Evolutionary conservation across 192 early-diverging fungal genomes (phyloP), one percentile per base, ranked within the genome.

Genomic region (Backusella parvicylindrica): DNA sequence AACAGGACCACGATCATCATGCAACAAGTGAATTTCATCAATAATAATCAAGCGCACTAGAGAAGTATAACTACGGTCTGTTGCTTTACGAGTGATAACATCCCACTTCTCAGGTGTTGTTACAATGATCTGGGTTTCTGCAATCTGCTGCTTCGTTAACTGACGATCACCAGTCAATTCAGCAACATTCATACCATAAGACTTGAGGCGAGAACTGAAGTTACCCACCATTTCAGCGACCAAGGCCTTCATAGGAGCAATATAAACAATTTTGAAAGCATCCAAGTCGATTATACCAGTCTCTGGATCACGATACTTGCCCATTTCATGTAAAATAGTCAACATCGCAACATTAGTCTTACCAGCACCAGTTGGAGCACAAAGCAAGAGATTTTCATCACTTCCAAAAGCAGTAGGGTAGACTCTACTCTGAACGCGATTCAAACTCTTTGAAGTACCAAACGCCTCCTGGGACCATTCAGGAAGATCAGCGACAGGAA

Each of bases 21-120:
- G 97, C 36, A 99, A 83, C 79, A 99, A 84, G 74, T 99, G 98
- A 70, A 99, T 94, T 82, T 99, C 98, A 80, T 99, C 98, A 77
- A 99, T 93, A 69, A 99, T 98, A 16, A 99, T 70, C 91, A 86
- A 81, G 94, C 68, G 31, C 26, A 81, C 81, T n/a, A 81, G 82
- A 5, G 89, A 89, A 9, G 99, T 89, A 77, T 99, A 96, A n/a
- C 90, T 92, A 83, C 99, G 97, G 33, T 97, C 98, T 6, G 95
- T 94, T 30, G 94, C 96, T 81, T 98, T 98, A 73, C 98, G 93
- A 38, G 98, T 99, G 36, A 97, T 94, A 32, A 99, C 93, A 82
- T 99, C 98, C 98, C 98, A 99, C 79, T 99, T 99, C 81, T 99
- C 98, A 9, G 98, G 98, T 3, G 98, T 99, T 2, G 98, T 98